phyloP scores from a whole-genome alignment of 2,329 filamentous ascomycete species.

The Huntiella omanensis region DNA sequence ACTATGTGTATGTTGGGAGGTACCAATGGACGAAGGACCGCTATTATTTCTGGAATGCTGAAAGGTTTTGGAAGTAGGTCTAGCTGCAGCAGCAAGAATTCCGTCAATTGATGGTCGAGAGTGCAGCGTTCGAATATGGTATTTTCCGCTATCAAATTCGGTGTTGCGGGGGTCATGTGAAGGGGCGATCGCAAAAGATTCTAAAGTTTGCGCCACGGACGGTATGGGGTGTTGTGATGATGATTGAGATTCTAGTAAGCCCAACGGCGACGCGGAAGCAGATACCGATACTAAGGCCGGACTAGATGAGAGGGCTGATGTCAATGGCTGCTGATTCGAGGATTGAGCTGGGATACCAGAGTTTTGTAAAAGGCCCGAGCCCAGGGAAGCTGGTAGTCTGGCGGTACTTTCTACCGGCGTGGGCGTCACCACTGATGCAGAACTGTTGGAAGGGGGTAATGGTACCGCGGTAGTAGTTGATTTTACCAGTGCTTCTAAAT shows the following conservation, averaged over 20 bases:
- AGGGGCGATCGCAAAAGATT: no score
- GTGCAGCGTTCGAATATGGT: no score
- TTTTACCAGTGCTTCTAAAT: no score
- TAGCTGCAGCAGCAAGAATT: constrained; percentile 1
- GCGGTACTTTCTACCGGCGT: neutral
- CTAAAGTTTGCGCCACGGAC: no score
- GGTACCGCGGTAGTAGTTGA: no score
- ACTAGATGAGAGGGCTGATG: neutral
- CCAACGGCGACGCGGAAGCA: neutral
- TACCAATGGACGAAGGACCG: neutral
- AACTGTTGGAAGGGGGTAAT: no score
- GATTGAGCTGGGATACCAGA: neutral
- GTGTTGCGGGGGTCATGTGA: no score
- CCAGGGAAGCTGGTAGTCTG: neutral
- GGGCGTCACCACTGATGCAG: no score
- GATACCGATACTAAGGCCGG: neutral
- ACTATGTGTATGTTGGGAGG: neutral
- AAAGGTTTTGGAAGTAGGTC: neutral
- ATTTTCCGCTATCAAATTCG: no score
- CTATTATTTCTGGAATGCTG: neutral
- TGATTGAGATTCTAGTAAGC: no score
- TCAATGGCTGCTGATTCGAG: neutral
- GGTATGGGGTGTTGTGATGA: no score
- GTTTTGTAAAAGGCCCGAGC: constrained; percentile 2
- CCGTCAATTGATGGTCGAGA: neutral